Evolutionary conservation across 305 asterid species (phyloP), one percentile per base, ranked within the genome.

Genomic region (Withania somnifera): DNA sequence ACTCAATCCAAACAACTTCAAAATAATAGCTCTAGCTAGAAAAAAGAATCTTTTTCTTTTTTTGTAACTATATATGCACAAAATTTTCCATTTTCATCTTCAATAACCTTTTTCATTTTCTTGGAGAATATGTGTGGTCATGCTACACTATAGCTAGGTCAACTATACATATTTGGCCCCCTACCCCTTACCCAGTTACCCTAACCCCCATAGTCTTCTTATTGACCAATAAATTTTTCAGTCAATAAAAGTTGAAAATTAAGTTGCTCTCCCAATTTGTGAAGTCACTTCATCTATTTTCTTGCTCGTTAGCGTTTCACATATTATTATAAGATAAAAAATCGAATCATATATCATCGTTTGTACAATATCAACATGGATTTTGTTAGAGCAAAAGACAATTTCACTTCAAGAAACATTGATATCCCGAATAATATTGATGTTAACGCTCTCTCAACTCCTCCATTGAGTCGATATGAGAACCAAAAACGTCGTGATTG

Each of bases 401-500:
- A 40, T 50, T 19, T 79, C 36, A 71, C n/a, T 32, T 30, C 86
- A 47, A 51, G 24, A 57, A 81, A 81, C 54, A 54, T 60, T 83
- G n/a, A n/a, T n/a, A 45, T 5, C 34, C n/a, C 26, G 2, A 17
- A 60, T n/a, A 54, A 14, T 30, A 20, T n/a, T n/a, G n/a, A 52
- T 10, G 67, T 24, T 26, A 66, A 10, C 38, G 51, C 40, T 6
- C 68, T 78, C 42, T 54, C 86, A 66, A 0, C 78, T 71, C 91
- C 86, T 3, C n/a, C 71, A 10, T 67, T 80, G 58, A 94, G 98
- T 90, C 93, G 98, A 0, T 94, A 94, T 85, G 97, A 92, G 83
- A 90, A 94, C 13, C 98, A 94, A 80, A 94, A 94, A 81, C 94
- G 97, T 52, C 92, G 98, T 1, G 97, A 94, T 87, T 94, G 98